Percentiles rank a stretch among this genome's conserved stretches.
phyloP scores from a whole-genome alignment of 176 grass and related monocot genomes.

The Triticum timopheevii region DNA sequence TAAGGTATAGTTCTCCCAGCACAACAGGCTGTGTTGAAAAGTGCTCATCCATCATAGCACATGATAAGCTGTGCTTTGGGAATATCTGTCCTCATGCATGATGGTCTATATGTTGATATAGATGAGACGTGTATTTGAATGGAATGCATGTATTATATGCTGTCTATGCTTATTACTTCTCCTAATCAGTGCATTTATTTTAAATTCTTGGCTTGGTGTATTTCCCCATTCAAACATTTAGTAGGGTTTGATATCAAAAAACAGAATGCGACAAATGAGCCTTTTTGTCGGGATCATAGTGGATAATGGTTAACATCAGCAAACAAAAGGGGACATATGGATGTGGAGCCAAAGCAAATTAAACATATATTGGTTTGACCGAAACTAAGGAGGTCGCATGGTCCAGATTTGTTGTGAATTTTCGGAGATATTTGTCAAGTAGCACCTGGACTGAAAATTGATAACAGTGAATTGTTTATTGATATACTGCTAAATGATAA shows the following conservation, averaged over 20 bases:
- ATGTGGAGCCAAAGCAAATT: neutral
- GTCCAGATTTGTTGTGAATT: neutral
- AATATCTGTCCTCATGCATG: neutral
- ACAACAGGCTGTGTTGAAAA: neutral
- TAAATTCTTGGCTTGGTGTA: neutral
- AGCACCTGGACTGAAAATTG: neutral
- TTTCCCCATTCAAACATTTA: neutral
- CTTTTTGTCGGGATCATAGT: neutral
- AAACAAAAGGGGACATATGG: neutral
- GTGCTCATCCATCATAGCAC: neutral
- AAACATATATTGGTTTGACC: conserved; percentile 1
- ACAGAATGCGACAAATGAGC: neutral
- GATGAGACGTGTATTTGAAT: neutral
- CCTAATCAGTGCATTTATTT: neutral
- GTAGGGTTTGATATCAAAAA: neutral
- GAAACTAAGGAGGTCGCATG: neutral
- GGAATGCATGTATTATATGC: neutral
- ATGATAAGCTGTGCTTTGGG: neutral
- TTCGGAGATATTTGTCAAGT: neutral
- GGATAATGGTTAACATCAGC: neutral
- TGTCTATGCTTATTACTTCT: neutral
- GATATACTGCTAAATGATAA: neutral
- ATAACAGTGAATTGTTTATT: neutral
- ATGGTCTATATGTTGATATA: neutral
- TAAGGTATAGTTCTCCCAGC: neutral